Base-by-base conservation (phyloP, 2,329 filamentous ascomycete species). In the Beauveria varroae region DNA sequence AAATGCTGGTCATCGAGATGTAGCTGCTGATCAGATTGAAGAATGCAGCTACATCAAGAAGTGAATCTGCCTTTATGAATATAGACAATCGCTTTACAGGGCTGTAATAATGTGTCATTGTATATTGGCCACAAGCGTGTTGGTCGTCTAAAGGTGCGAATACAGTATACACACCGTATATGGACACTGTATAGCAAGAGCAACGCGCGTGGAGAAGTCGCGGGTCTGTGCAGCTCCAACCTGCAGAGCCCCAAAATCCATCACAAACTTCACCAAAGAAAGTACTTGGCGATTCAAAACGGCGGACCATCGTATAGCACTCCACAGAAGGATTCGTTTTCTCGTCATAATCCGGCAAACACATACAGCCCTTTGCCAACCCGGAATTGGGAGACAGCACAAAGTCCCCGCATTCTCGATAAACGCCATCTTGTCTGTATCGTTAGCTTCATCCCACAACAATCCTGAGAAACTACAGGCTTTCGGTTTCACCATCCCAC, bases 371-470 rank as follows among this genome's bases (percentile, higher is more conserved):
- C 37, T 59, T 53, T 60, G 49, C 49, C 40, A 60, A 37, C 47
- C 24, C 26, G 49, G 28, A 49, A 40, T 34, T 41, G 43, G 22
- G 52, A 51, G 34, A 51, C 14, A 20, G 24, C 50, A 34, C 1
- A 20, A n/a, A 7, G 43, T 30, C 59, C 26, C 59, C 59, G 52
- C 59, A 61, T 61, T 61, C 59, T 61, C 59, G 14, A n/a, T 14
- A 41, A 60, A 54, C 37, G 37, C 37, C 6, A 37, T 44, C 28
- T n/a, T 22, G 40, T 24, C n/a, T 22, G 7, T 28, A 46, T 20
- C 20, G 16, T 18, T 50, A 40, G 34, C 46, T 47, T 22, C 34
- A 58, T 58, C 34, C 7, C 56, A 51, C 18, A 51, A 43, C 56
- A 51, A 58, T 43, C 56, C 56, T 28, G 8, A 40, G 16, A n/a